Conservation (phyloP, 352 stramenopile genomes). For the Globisporangium paroecandrum region DNA sequence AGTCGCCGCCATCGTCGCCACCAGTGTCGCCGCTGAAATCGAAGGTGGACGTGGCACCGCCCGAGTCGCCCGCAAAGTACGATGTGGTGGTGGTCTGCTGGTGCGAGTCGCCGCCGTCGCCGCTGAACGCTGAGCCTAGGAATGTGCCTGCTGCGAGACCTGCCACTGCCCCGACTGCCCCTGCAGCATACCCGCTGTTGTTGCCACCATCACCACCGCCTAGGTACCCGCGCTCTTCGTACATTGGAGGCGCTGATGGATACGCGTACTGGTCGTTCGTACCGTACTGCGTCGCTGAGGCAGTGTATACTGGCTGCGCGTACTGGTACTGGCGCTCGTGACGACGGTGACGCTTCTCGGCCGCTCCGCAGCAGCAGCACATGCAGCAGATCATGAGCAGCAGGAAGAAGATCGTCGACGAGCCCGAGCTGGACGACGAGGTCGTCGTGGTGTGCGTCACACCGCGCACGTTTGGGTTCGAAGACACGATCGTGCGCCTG, state of each 20-base stretch:
- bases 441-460: constrained; percentile 32
- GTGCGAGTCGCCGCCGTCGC: constrained; percentile 16
- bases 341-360: constrained; percentile 19
- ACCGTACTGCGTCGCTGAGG: constrained; percentile 1
- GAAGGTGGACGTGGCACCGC: constrained; percentile 26
- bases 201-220: constrained; percentile 13
- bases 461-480: constrained; percentile 18
- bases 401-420: constrained; percentile 35
- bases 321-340: constrained; percentile 29
- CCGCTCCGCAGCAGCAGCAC: constrained; percentile 51
- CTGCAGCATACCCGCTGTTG: constrained; percentile 27
- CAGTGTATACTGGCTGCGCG: constrained; percentile 24
- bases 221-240: constrained; percentile 21
- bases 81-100: constrained; percentile 20
- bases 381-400: constrained; percentile 47
- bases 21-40: constrained; percentile 61
- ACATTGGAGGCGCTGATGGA: constrained; percentile 36
- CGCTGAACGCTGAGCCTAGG: constrained; percentile 42
- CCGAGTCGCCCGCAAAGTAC: constrained; percentile 42
- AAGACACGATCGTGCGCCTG: constrained; percentile 21
- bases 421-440: constrained; percentile 25
- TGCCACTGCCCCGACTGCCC: constrained; percentile 41
- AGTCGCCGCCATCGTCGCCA: constrained; percentile 35
- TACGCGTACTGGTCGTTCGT: constrained; percentile 36
- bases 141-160: constrained; percentile 48